phyloP scores from a whole-genome alignment of 257 asterid genomes.

The Solanum pimpinellifolium region DNA sequence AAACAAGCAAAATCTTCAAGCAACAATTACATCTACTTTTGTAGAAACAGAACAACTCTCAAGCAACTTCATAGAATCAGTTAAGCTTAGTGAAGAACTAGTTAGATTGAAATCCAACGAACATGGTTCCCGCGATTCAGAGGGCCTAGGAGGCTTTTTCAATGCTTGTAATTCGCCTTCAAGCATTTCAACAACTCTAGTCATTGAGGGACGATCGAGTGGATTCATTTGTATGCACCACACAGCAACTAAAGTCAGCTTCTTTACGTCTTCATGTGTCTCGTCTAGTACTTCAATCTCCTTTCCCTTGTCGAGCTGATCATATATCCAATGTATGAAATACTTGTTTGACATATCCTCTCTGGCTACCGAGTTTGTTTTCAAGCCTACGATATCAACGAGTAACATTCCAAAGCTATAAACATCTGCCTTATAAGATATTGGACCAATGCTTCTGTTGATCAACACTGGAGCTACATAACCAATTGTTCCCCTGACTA shows the following conservation, averaged over 20 bases:
- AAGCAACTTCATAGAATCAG: background rate
- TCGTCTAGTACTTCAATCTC: background rate
- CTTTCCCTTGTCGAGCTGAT: background rate
- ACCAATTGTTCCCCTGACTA: constrained; percentile 13
- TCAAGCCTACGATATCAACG: constrained; percentile 3
- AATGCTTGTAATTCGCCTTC: background rate
- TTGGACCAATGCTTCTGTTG: constrained; percentile 5
- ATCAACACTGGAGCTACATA: constrained; percentile 20
- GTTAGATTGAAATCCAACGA: background rate
- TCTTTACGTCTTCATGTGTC: background rate
- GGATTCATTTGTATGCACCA: background rate
- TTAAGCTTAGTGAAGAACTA: background rate
- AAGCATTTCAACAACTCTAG: constrained; percentile 2
- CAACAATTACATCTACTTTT: background rate
- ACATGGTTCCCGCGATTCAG: background rate
- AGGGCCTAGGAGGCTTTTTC: constrained; percentile 2
- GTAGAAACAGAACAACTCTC: background rate
- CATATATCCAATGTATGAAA: constrained; percentile 4
- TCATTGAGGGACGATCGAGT: constrained; percentile 3
- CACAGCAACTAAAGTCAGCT: background rate
- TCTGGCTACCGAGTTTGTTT: background rate
- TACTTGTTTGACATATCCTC: constrained; percentile 1
- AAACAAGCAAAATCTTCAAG: background rate
- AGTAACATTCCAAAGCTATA: constrained; percentile 20
- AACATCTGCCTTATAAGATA: constrained; percentile 15